Percentiles rank a stretch among this genome's conserved stretches.
Conservation (phyloP, 2,329 filamentous ascomycete genomes). For the Fusarium illudens region DNA sequence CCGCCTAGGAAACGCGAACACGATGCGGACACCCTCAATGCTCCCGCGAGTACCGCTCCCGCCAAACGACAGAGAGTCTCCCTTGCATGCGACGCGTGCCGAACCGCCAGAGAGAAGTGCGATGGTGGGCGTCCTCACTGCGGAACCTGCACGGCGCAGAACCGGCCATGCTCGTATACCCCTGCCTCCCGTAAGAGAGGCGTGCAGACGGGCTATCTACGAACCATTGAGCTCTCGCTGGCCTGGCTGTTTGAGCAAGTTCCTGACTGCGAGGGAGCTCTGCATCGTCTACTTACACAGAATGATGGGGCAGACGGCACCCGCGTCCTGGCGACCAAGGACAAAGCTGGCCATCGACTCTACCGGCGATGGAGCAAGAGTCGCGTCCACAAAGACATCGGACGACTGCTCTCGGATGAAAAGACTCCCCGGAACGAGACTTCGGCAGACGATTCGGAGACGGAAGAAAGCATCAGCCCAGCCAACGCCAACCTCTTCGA, state of each 20-base stretch:
- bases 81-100: conserved; percentile 74
- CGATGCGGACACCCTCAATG: conserved; percentile 40
- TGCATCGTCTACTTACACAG: conserved; percentile 62
- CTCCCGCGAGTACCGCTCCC: conserved; percentile 36
- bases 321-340: conserved; percentile 59
- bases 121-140: conserved; percentile 74
- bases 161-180: conserved; percentile 74
- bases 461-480: conserved; percentile 42
- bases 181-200: conserved; percentile 79
- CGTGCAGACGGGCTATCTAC: conserved; percentile 81
- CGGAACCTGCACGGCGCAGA: conserved; percentile 70
- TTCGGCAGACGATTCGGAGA: conserved; percentile 47
- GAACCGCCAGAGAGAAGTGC: conserved; percentile 74
- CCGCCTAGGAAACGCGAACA: conserved; percentile 50
- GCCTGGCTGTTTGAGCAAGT: conserved; percentile 72
- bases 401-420: conserved; percentile 64
- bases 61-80: conserved; percentile 71
- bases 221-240: conserved; percentile 74
- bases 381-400: conserved; percentile 68
- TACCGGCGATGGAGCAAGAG: conserved; percentile 71
- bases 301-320: conserved; percentile 52
- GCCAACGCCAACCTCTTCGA: conserved; percentile 28
- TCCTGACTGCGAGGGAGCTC: conserved; percentile 65
- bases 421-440: conserved; percentile 45
- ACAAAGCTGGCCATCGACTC: conserved; percentile 63